phyloP scores from a whole-genome alignment of 495 filamentous ascomycete species.

The Annulohypoxylon bovei region DNA sequence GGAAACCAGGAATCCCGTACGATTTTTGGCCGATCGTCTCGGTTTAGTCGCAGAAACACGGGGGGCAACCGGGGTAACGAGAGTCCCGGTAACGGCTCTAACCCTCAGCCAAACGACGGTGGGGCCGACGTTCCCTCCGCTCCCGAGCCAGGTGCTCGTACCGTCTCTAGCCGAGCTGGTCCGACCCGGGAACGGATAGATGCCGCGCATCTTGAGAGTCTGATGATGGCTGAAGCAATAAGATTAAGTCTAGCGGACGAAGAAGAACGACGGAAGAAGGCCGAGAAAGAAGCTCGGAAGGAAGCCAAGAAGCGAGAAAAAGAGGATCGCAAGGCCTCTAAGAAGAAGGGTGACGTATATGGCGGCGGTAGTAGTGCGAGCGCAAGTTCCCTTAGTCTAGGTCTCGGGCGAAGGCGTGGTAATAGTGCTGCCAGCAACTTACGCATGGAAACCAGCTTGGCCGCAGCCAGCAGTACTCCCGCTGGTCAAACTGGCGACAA shows the following conservation, averaged over 20 bases:
- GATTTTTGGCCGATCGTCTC: constrained; percentile 52
- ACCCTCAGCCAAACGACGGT: constrained; percentile 46
- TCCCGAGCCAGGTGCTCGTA: constrained; percentile 38
- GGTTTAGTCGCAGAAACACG: constrained; percentile 61
- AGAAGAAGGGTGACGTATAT: constrained; percentile 64
- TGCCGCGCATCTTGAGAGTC: constrained; percentile 80
- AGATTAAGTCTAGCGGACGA: constrained; percentile 87
- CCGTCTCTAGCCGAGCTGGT: constrained; percentile 30
- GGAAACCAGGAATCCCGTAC: constrained; percentile 63
- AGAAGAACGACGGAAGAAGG: constrained; percentile 84
- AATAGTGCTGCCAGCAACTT: constrained; percentile 64
- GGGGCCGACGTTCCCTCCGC: constrained; percentile 40
- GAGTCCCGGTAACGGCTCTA: constrained; percentile 42
- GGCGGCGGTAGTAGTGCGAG: constrained; percentile 60
- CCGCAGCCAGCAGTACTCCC: constrained; percentile 37
- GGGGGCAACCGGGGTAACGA: constrained; percentile 48
- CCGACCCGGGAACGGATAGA: constrained; percentile 36
- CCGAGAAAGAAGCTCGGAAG: constrained; percentile 82
- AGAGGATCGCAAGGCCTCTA: constrained; percentile 80
- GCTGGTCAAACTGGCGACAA: constrained; percentile 8
- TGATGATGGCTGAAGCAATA: constrained; percentile 99
- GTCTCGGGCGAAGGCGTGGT: constrained; percentile 61
- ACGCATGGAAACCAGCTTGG: constrained; percentile 54
- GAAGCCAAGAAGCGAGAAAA: constrained; percentile 86
- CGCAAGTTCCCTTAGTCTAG: constrained; percentile 62